Conservation (phyloP, 2,329 filamentous ascomycete genomes). For the Endocalyx cinctus region DNA sequence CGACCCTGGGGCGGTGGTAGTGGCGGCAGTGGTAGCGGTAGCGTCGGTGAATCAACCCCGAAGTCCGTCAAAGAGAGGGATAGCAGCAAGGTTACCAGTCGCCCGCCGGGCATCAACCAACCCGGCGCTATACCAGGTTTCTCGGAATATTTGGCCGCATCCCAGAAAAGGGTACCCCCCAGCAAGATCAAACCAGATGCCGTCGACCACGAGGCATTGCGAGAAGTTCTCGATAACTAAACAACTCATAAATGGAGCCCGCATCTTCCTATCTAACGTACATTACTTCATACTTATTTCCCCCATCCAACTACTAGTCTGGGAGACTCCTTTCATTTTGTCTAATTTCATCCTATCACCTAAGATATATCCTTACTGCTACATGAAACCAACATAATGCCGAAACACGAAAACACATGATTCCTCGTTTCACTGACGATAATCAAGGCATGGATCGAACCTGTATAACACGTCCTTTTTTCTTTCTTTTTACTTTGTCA, state of each 20-base stretch:
- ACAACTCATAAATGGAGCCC: neutral
- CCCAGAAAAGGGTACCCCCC: constrained; percentile 48
- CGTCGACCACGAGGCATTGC: constrained; percentile 57
- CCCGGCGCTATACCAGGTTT: constrained; percentile 70
- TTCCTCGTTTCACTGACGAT: no score
- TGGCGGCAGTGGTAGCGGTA: constrained; percentile 8
- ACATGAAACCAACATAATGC: no score
- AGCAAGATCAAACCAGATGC: constrained; percentile 53
- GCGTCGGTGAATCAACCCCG: constrained; percentile 10
- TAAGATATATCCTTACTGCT: no score
- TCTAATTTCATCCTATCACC: no score
- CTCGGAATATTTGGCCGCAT: constrained; percentile 48
- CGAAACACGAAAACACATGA: no score
- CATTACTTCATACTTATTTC: neutral
- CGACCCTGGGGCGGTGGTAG: constrained; percentile 38
- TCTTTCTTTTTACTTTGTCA: no score
- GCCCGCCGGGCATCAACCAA: constrained; percentile 74
- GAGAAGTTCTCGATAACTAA: constrained; percentile 51
- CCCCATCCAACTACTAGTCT: no score
- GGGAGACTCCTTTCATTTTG: no score
- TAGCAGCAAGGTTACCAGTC: constrained; percentile 27
- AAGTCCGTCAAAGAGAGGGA: constrained; percentile 31
- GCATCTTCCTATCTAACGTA: neutral
- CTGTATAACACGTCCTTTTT: no score
- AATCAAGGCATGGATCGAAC: no score